Base-by-base conservation (phyloP, 495 filamentous ascomycete genomes). In the Aspergillus sclerotiicarbonarius region DNA sequence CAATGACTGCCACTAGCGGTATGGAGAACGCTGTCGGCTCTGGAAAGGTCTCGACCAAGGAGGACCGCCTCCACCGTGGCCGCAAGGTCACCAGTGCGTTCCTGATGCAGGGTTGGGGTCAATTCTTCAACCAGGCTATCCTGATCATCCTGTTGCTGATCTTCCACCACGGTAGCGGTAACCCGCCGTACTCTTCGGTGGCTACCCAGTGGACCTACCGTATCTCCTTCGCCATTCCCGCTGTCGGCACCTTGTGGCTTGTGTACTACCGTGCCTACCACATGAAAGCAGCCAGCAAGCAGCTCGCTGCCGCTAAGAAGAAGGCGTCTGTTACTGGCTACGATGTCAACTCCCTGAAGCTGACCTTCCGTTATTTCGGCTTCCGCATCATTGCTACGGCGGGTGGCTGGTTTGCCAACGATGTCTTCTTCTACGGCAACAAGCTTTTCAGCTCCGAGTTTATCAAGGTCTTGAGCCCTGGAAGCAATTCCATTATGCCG, bases 371-470 rank as follows among this genome's bases (percentile, higher is more conserved):
- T 30, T 83, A 90, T 80, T 96, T 96, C 53, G 89, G 90, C 45
- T 84, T 85, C 47, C 90, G 92, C 49, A 72, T 96, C 30, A 67
- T 96, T n/a, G 92, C 90, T 16, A 96, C 92, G 29, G 84, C 90
- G 29, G 87, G 87, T 49, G 82, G 82, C 15, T 96, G 92, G 91
- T 96, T 89, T 70, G 86, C 83, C 76, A 96, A 96, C 69, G 92
- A 96, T 71, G 84, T 96, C 18, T 96, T 96, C 82, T 96, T 96
- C 78, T 96, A 96, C 73, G 92, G 91, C 62, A 96, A 96, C 87
- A 96, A 96, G 82, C 86, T 96, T 37, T 96, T 96, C 81, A 91
- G 95, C 74, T 80, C 79, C 61, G 82, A 92, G 67, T 96, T 96
- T 72, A 95, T 96, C 67, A 72, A 63, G 1, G 86, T 90, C 65